Conservation (phyloP, 2,329 filamentous ascomycete genomes). For the Pseudogymnoascus sp. region DNA sequence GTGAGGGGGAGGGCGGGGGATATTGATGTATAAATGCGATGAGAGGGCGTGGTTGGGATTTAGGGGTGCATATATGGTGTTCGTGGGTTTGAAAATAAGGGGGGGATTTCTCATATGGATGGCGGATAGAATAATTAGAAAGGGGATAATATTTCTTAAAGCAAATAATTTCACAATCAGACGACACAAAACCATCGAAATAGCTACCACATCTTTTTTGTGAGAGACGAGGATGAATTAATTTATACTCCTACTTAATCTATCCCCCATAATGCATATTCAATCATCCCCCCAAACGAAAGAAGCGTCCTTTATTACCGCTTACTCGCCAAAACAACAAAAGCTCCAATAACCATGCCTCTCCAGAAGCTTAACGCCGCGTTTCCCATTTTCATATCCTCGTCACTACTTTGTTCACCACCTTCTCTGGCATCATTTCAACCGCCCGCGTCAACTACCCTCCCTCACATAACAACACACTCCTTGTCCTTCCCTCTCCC, state of each 20-base stretch:
- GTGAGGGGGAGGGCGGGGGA: not conserved
- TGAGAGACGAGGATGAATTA: not conserved
- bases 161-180: not conserved
- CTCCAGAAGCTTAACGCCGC: not conserved
- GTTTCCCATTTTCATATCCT: not conserved
- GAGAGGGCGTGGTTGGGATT: not conserved
- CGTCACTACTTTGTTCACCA: not conserved
- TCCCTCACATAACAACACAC: slow-evolving; percentile 41
- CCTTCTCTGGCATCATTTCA: not conserved
- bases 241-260: not conserved
- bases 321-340: not conserved
- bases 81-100: not conserved
- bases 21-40: not conserved
- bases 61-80: not conserved
- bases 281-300: not conserved
- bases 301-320: not conserved
- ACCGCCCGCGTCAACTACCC: not conserved
- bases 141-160: not conserved
- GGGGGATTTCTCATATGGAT: not conserved
- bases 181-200: not conserved
- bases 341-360: not conserved
- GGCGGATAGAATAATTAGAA: not conserved
- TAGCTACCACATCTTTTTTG: not conserved
- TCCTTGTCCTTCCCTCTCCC: slow-evolving; percentile 31
- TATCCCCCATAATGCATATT: not conserved